phyloP scores from a whole-genome alignment of 305 asterid genomes.

The Fraxinus sp. region DNA sequence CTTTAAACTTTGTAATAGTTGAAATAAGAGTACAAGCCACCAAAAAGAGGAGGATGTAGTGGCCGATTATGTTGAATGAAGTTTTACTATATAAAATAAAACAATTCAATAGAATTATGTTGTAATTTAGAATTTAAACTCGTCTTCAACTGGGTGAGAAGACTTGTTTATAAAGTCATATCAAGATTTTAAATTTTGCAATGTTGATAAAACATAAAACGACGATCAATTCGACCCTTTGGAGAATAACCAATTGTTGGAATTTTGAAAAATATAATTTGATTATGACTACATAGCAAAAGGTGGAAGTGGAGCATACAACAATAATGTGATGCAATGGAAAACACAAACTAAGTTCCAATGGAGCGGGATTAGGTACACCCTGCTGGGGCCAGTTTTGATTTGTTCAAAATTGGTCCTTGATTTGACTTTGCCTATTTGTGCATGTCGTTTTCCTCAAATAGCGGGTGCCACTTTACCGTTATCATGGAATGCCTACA shows the following conservation, averaged over 20 bases:
- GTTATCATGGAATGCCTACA: neutral
- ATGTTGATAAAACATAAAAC: neutral
- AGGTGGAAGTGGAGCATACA: neutral
- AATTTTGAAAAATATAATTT: neutral
- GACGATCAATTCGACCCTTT: neutral
- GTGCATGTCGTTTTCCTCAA: neutral
- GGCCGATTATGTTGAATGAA: neutral
- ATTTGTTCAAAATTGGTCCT: neutral
- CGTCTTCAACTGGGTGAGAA: neutral
- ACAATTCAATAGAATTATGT: no score
- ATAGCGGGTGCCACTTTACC: neutral
- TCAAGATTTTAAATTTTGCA: neutral
- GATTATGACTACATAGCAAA: neutral
- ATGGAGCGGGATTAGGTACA: slow-evolving; percentile 11
- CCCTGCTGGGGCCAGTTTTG: slow-evolving; percentile 3
- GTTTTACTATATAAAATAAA: neutral
- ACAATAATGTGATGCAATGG: neutral
- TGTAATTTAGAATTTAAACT: neutral
- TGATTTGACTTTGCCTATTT: neutral
- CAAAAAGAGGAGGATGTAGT: neutral
- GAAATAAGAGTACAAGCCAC: neutral
- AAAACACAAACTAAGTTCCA: slow-evolving; percentile 8
- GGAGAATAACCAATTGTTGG: neutral
- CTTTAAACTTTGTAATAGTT: neutral
- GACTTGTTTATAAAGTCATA: neutral